A percentile compares a stretch with the other conserved stretches of the same genome.
phyloP scores from a whole-genome alignment of 129 eudicot genomes.

The Glebionis coronaria region DNA sequence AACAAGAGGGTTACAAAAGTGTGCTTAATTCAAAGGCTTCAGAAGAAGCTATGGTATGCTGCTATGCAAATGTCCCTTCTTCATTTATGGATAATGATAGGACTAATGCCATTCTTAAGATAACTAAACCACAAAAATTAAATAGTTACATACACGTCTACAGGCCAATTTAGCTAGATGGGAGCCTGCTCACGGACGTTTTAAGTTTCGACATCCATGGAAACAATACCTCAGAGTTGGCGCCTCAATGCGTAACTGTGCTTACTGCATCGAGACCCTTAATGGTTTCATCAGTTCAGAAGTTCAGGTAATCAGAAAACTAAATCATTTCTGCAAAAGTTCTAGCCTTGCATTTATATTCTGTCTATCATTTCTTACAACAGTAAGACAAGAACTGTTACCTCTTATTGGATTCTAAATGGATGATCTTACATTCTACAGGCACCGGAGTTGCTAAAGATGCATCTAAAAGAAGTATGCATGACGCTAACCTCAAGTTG shows the following conservation, averaged over 20 bases:
- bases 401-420: not conserved
- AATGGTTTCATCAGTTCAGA: slow-evolving; percentile 54
- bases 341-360: not conserved
- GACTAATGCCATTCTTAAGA: not conserved
- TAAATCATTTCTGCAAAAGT: not conserved
- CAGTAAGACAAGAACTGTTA: not conserved
- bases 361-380: not conserved
- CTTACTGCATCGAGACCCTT: slow-evolving; percentile 72
- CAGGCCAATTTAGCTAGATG: slow-evolving; percentile 89
- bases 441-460: slow-evolving; percentile 67
- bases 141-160: not conserved
- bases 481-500: slow-evolving; percentile 43
- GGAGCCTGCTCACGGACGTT: slow-evolving; percentile 89
- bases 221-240: slow-evolving; percentile 77
- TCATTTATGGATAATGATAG: no score
- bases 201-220: slow-evolving; percentile 87
- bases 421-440: slow-evolving; percentile 25
- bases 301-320: slow-evolving; percentile 41
- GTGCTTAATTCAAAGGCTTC: slow-evolving; percentile 73
- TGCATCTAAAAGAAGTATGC: slow-evolving; percentile 57
- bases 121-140: not conserved
- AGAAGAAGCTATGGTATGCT: slow-evolving; percentile 70
- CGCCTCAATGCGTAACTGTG: slow-evolving; percentile 67
- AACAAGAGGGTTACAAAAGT: slow-evolving; percentile 47
- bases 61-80: not conserved